Evolutionary conservation across 345 rosid genomes (phyloP), one percentile per base, ranked within the genome.

Genomic region (Gynandropsis gynandra): DNA sequence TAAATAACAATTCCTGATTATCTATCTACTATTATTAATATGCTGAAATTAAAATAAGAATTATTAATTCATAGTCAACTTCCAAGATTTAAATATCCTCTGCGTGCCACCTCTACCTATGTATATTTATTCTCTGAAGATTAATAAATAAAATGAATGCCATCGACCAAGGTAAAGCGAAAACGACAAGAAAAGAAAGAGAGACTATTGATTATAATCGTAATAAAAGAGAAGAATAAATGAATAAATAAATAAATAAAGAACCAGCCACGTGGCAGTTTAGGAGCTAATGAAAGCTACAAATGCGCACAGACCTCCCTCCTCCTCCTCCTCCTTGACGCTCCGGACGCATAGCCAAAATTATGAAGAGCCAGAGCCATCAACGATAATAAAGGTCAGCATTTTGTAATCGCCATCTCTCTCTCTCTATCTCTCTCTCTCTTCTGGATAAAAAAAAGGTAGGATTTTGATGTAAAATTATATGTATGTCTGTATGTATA

Each of bases 241-340:
- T n/a, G n/a, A 37, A 10, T 40, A 8, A 36, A 1, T 45, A n/a
- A 45, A 29, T 32, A 29, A 43, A 21, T 17, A 18, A 54, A 11
- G 0, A 8, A 9, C 0, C 50, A 36, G 17, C 1, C 52, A 64
- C 68, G 68, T 64, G 68, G 62, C 62, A 56, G 62, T 48, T 41
- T 42, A 15, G 20, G 52, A 20, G 65, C 38, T 43, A 13, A 16
- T 9, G 16, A 48, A 5, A 52, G 65, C 70, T 59, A 59, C 65
- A 65, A 65, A 65, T 39, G 58, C 60, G 64, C 55, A 31, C 10
- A 57, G 57, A 34, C 16, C 41, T 38, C 17, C 47, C 52, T 15
- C 21, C 8, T 17, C 64, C 16, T 40, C 21, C 58, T 4, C 19
- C 42, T 45, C 46, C 34, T 34, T 11, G 21, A 19, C 48, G 49